phyloP scores from a whole-genome alignment of 805 yeast genomes.

The Scheffersomyces amazonensis region DNA sequence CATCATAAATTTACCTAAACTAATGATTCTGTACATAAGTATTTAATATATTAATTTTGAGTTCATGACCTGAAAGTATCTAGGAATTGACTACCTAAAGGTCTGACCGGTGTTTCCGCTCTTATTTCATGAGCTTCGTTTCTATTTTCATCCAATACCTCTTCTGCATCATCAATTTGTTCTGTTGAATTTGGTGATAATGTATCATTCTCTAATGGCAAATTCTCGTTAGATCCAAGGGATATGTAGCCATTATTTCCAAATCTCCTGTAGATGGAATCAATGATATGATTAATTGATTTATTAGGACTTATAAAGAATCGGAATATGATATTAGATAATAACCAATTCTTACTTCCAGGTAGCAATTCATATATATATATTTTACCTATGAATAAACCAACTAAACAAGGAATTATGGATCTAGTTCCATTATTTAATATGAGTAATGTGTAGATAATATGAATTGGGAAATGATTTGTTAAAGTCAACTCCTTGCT shows the following conservation, averaged over 20 bases:
- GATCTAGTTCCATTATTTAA: slow-evolving; percentile 37
- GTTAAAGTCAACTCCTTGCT: slow-evolving; percentile 23
- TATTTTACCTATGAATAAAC: slow-evolving; percentile 36
- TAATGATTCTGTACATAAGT: neutral
- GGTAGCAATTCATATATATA: slow-evolving; percentile 33
- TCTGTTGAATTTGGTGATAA: neutral
- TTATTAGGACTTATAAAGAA: slow-evolving; percentile 26
- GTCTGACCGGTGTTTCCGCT: slow-evolving; percentile 60
- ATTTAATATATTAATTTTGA: slow-evolving; percentile 19
- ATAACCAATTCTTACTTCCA: slow-evolving; percentile 31
- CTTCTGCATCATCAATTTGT: slow-evolving; percentile 14
- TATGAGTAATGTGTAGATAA: slow-evolving; percentile 30
- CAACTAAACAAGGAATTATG: slow-evolving; percentile 34
- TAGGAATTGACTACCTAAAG: slow-evolving; percentile 57
- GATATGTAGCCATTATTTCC: neutral
- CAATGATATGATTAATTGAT: slow-evolving; percentile 1
- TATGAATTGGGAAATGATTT: slow-evolving; percentile 40
- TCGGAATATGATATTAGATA: slow-evolving; percentile 25
- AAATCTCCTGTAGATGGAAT: neutral
- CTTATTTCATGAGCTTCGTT: slow-evolving; percentile 28
- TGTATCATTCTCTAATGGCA: neutral
- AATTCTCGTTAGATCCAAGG: neutral
- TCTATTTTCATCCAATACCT: slow-evolving; percentile 24
- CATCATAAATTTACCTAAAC: slow-evolving; percentile 5
- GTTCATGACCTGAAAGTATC: slow-evolving; percentile 55